Evolutionary conservation across 129 eudicot genomes (phyloP), one percentile per base, ranked within the genome.

Genomic region (Flaveria ramosissima): DNA sequence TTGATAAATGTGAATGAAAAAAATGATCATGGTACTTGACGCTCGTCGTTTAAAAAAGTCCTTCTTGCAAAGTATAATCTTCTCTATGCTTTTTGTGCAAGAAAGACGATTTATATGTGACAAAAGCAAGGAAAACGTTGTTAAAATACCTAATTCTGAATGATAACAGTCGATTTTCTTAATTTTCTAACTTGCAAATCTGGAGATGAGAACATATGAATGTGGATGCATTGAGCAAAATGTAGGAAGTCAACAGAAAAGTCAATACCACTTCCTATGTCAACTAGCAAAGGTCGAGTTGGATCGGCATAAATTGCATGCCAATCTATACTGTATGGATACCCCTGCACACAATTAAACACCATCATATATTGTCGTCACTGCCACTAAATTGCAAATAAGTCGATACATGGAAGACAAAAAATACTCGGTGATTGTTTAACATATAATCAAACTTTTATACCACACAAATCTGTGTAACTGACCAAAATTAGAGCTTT

Each of bases 241-340:
- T 63, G 68, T 9, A 30, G 47, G 45, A 56, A 72, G 53, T 57
- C 60, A 42, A 56, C 20, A 66, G 20, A 45, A 73, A 80, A 77
- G 52, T 56, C 65, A 68, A 78, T 92, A 92, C 98, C 96, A 68
- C 96, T 88, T 83, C 98, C 98, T 14, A 92, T 77, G 77, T 92
- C 98, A 82, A 92, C 95, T 68, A 88, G 80, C 73, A 92, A 84
- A 64, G 98, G 94, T 69, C 52, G 88, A 67, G 83, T 48, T 48
- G 94, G 90, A 85, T 92, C 87, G 70, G 19, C 73, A 85, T 88
- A 92, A 50, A 72, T 75, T 19, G 77, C 71, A 74, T 78, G 75
- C 98, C 98, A 92, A 61, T 85, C 83, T 43, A 90, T 72, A 68
- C 17, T 71, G 85, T 79, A 92, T 0, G 98, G 96, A 76, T 92